A percentile compares a stretch with the other conserved stretches of the same genome.
These are phyloP conservation scores for Carex scoparia DNA, from an alignment of 176 grass and related monocot species.

Conservation along the genomic window DNA sequence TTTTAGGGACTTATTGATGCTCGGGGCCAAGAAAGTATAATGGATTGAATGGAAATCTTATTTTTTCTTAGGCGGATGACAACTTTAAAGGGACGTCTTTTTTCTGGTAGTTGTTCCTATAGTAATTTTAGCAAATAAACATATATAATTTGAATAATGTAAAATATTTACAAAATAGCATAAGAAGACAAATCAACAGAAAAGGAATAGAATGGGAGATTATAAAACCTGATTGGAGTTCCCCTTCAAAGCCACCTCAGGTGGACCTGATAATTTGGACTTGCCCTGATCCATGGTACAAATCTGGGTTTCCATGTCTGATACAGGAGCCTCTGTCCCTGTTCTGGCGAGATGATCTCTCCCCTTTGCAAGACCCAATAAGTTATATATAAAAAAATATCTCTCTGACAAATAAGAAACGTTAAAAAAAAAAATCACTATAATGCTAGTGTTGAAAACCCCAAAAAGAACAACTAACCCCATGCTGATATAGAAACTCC, in stretches of 20 bases:
- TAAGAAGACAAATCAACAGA: not conserved
- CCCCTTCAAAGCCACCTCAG: not conserved
- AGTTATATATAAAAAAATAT: too few species aligned
- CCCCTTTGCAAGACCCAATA: too few species aligned
- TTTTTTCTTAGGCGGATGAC: not conserved
- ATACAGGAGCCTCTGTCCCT: not conserved
- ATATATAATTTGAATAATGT: not conserved
- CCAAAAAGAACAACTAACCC: too few species aligned
- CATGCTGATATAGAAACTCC: too few species aligned
- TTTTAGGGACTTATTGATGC: not conserved
- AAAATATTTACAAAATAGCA: not conserved
- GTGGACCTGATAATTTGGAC: not conserved
- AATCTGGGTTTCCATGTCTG: not conserved
- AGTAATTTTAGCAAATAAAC: not conserved
- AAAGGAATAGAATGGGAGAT: not conserved
- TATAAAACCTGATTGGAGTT: not conserved
- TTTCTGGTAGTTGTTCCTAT: not conserved
- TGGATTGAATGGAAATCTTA: not conserved
- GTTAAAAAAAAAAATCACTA: too few species aligned
- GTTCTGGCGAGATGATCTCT: not conserved
- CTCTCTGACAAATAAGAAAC: too few species aligned
- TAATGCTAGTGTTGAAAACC: too few species aligned
- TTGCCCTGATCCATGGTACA: not conserved
- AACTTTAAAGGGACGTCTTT: not conserved
- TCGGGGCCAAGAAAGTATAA: not conserved